Conservation (phyloP, 1,284 basidiomycete species). For the Serendipita sp. region DNA sequence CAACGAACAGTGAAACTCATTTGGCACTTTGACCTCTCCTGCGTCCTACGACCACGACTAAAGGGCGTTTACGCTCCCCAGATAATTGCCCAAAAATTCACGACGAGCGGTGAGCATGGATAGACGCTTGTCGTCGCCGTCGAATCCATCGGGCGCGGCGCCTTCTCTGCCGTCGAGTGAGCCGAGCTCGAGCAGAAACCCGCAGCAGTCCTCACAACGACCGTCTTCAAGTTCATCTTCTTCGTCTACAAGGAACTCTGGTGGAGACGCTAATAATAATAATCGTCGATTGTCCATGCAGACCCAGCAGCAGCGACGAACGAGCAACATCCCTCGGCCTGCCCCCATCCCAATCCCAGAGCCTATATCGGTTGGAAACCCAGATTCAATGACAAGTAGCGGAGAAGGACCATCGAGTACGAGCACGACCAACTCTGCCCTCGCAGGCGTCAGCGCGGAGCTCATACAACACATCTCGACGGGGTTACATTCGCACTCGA, state of each 20-base stretch:
- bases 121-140: not conserved
- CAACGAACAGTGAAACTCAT: too few relatives aligned
- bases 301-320: not conserved
- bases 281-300: not conserved
- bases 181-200: not conserved
- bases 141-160: not conserved
- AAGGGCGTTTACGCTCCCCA: not conserved
- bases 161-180: not conserved
- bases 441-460: not conserved
- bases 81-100: not conserved
- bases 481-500: not conserved
- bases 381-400: not conserved
- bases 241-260: not conserved
- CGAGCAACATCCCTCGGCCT: not conserved
- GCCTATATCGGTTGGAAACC: not conserved
- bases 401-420: not conserved
- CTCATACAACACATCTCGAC: not conserved
- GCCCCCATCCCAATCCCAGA: constrained; percentile 5
- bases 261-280: not conserved
- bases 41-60: too few relatives aligned
- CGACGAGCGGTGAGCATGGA: not conserved
- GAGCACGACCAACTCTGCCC: not conserved
- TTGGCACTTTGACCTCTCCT: too few relatives aligned
- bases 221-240: not conserved
- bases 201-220: not conserved